These are phyloP conservation scores for Narthecium ossifragum DNA, from an alignment of 106 monocot species.

Conservation along the genomic window DNA sequence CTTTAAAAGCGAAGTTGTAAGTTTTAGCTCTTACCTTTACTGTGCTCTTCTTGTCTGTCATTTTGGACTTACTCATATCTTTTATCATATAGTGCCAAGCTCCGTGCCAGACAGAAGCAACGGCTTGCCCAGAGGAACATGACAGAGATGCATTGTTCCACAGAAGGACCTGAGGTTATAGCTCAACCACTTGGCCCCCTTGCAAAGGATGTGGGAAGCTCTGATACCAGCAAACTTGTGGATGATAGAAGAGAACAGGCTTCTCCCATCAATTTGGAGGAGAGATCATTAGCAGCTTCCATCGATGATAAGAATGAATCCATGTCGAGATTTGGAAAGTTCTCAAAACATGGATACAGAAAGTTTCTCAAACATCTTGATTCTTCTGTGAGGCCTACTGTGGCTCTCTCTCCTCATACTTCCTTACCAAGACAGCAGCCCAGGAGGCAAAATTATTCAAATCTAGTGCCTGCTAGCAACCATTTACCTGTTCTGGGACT, in stretches of 20 bases:
- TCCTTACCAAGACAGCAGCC: slow-evolving; percentile 29
- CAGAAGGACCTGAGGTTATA: slow-evolving; percentile 15
- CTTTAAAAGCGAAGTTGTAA: slow-evolving; percentile 90
- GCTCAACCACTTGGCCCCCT: slow-evolving; percentile 8
- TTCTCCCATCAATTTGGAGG: slow-evolving; percentile 18
- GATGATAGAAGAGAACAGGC: slow-evolving; percentile 21
- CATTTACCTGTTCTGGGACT: slow-evolving; percentile 81
- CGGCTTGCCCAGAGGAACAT: slow-evolving; percentile 50
- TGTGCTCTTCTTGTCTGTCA: too few species aligned
- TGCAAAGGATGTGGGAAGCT: slow-evolving; percentile 14
- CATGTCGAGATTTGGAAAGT: slow-evolving; percentile 22
- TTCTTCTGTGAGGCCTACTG: slow-evolving; percentile 34
- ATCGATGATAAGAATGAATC: slow-evolving; percentile 23
- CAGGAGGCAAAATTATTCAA: slow-evolving; percentile 18
- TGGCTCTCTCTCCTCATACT: slow-evolving; percentile 26
- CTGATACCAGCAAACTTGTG: slow-evolving; percentile 6
- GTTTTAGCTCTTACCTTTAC: too few species aligned
- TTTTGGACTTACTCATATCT: slow-evolving; percentile 7
- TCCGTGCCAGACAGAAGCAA: slow-evolving; percentile 91
- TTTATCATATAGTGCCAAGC: slow-evolving; percentile 50
- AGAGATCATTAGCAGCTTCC: slow-evolving; percentile 16
- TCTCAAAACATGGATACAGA: slow-evolving; percentile 28
- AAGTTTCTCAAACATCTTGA: slow-evolving; percentile 32
- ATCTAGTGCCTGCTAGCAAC: slow-evolving; percentile 22
- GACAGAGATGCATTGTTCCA: slow-evolving; percentile 15